Percentiles rank a stretch among this genome's conserved stretches.
phyloP scores from a whole-genome alignment of 2,329 filamentous ascomycete species.

The Beauveria sp. region DNA sequence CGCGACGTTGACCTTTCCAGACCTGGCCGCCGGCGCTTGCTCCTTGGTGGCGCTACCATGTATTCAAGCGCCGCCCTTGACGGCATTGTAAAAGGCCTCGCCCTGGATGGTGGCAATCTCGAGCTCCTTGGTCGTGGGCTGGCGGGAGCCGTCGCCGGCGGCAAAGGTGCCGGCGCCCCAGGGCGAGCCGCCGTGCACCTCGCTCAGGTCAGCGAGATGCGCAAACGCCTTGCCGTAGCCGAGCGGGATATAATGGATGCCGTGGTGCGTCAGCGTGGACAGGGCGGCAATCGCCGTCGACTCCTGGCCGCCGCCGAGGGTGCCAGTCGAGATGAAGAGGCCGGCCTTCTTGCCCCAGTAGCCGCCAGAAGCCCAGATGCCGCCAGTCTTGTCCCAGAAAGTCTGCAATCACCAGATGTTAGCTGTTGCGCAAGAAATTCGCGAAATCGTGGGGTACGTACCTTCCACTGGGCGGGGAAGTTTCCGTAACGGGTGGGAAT shows the following conservation, averaged over 20 bases:
- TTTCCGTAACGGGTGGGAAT: conserved; percentile 96
- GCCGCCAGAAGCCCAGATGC: conserved; percentile 70
- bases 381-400: conserved; percentile 86
- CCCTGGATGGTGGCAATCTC: conserved; percentile 77
- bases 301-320: conserved; percentile 86
- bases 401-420: conserved; percentile 25
- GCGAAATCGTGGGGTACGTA: conserved; percentile 12
- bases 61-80: conserved; percentile 62
- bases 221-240: conserved; percentile 78
- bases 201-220: conserved; percentile 60
- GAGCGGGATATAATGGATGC: conserved; percentile 91
- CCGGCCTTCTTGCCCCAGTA: conserved; percentile 86
- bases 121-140: conserved; percentile 69
- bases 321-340: conserved; percentile 82
- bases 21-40: conserved; percentile 15
- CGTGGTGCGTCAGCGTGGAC: conserved; percentile 86
- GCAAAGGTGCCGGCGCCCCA: conserved; percentile 96
- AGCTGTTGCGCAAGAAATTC: neutral
- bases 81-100: conserved; percentile 70
- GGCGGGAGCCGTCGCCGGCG: conserved; percentile 69
- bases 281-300: conserved; percentile 72
- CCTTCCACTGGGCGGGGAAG: conserved; percentile 94
- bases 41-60: conserved; percentile 45
- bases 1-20: conserved; percentile 14
- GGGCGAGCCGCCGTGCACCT: conserved; percentile 78